phyloP scores from a whole-genome alignment of 2,329 filamentous ascomycete genomes.

The Hypoxylon sp. region DNA sequence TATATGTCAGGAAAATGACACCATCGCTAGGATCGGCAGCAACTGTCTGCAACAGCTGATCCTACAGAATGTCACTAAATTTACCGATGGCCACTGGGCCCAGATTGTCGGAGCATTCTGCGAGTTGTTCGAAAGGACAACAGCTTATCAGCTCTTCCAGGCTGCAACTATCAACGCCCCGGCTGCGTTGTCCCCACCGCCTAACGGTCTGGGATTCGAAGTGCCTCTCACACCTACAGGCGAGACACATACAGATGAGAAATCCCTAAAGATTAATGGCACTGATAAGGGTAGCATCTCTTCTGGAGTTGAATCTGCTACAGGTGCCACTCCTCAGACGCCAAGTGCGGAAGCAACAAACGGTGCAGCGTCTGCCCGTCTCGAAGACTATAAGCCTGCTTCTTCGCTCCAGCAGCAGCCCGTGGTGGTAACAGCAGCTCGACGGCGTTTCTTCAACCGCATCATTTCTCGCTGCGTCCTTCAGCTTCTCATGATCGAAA shows the following conservation, averaged over 20 bases:
- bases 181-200: constrained; percentile 65
- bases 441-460: constrained; percentile 96
- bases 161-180: constrained; percentile 74
- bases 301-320: constrained; percentile 54
- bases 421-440: constrained; percentile 91
- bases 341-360: constrained; percentile 44
- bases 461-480: constrained; percentile 99
- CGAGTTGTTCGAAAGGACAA: constrained; percentile 93
- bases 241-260: constrained; percentile 64
- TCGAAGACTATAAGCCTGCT: constrained; percentile 91
- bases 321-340: constrained; percentile 44
- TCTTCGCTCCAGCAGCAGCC: constrained; percentile 86
- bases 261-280: constrained; percentile 74
- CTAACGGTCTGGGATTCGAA: constrained; percentile 69
- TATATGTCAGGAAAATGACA: constrained; percentile 99
- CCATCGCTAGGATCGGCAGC: constrained; percentile 96
- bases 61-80: constrained; percentile 95
- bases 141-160: constrained; percentile 94
- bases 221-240: constrained; percentile 59
- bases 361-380: constrained; percentile 61
- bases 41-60: constrained; percentile 98
- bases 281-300: constrained; percentile 60
- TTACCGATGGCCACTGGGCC: constrained; percentile 87
- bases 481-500: constrained; percentile 99
- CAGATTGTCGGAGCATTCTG: constrained; percentile 97